Percentiles rank a stretch among this genome's conserved stretches.
Evolutionary conservation across 495 filamentous ascomycete species (phyloP).

Genomic region (Podospora didyma): DNA sequence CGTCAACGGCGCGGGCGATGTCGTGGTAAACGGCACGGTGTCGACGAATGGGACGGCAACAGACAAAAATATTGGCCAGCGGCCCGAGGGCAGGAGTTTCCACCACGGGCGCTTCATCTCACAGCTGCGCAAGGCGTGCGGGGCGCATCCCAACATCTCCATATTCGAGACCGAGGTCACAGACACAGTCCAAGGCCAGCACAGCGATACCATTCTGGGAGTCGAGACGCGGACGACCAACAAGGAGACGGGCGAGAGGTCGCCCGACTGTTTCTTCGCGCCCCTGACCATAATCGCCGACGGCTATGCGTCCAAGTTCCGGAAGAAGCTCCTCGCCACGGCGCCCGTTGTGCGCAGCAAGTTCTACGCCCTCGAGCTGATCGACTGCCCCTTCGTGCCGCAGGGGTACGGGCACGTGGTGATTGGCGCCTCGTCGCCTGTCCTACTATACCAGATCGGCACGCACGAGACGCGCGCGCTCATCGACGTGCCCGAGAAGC

Average conservation of each 20-base stretch:
- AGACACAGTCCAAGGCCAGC: conserved; percentile 53
- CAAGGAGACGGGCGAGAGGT: conserved; percentile 50
- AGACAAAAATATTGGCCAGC: conserved; percentile 7
- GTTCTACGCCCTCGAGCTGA: conserved; percentile 90
- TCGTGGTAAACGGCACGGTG: conserved; percentile 7
- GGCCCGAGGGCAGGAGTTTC: conserved; percentile 67
- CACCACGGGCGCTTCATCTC: conserved; percentile 83
- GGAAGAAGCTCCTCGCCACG: conserved; percentile 69
- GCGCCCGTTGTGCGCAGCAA: conserved; percentile 69
- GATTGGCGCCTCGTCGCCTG: conserved; percentile 71
- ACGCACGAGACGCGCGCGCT: conserved; percentile 88
- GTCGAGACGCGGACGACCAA: conserved; percentile 63
- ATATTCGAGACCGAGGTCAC: conserved; percentile 70
- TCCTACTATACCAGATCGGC: conserved; percentile 96
- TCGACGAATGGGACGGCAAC: conserved; percentile 3
- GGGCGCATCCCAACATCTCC: conserved; percentile 64
- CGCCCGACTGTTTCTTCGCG: conserved; percentile 72
- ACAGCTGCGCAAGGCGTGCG: conserved; percentile 65
- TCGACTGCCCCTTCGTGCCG: conserved; percentile 73
- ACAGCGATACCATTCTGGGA: conserved; percentile 64
- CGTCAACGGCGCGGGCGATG: conserved; percentile 26
- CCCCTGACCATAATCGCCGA: conserved; percentile 85
- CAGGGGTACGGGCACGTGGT: conserved; percentile 82
- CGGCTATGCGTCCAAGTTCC: conserved; percentile 91
- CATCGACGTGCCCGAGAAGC: conserved; percentile 80